These are phyloP conservation scores for Pestalotiopsis sp. DNA, from an alignment of 2,329 filamentous ascomycete species.

Conservation along the genomic window DNA sequence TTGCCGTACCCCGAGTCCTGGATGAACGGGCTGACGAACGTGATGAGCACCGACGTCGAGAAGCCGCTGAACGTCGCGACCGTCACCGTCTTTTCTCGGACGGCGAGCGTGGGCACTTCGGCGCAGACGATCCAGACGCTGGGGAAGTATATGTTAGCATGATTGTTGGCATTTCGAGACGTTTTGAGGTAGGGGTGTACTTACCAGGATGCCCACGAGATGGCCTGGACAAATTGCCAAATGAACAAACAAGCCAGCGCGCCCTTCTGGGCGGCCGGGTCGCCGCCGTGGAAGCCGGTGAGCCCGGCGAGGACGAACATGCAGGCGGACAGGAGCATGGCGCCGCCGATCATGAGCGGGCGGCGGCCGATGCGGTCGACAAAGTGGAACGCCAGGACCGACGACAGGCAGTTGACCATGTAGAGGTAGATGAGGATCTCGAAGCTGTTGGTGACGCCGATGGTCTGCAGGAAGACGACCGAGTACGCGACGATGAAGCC, in stretches of 20 bases:
- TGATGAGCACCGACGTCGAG: slow-evolving; percentile 26
- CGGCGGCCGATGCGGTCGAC: slow-evolving; percentile 17
- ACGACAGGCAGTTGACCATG: slow-evolving; percentile 16
- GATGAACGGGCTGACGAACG: slow-evolving; percentile 32
- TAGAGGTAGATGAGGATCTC: slow-evolving; percentile 19
- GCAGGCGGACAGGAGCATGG: slow-evolving; percentile 11
- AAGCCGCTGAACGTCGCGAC: slow-evolving; percentile 29
- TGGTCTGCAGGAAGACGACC: slow-evolving; percentile 25
- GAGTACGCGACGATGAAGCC: slow-evolving; percentile 22
- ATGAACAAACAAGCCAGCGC: slow-evolving; percentile 18
- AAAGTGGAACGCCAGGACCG: slow-evolving; percentile 17
- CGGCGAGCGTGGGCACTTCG: slow-evolving; percentile 27
- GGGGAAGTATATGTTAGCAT: not conserved
- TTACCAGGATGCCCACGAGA: slow-evolving; percentile 19
- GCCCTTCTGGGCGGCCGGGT: slow-evolving; percentile 14
- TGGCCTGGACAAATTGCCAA: slow-evolving; percentile 19
- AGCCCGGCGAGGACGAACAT: slow-evolving; percentile 17
- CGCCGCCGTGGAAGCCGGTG: slow-evolving; percentile 13
- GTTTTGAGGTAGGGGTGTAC: not conserved
- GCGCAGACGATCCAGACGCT: slow-evolving; percentile 31
- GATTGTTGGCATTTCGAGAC: not conserved
- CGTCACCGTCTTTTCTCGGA: slow-evolving; percentile 31
- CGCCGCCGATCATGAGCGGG: slow-evolving; percentile 16
- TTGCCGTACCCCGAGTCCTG: slow-evolving; percentile 27
- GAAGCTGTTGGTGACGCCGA: slow-evolving; percentile 20